These are phyloP conservation scores for Leccinum rimulosum DNA, from an alignment of 768 basidiomycete species.

Conservation along the genomic window DNA sequence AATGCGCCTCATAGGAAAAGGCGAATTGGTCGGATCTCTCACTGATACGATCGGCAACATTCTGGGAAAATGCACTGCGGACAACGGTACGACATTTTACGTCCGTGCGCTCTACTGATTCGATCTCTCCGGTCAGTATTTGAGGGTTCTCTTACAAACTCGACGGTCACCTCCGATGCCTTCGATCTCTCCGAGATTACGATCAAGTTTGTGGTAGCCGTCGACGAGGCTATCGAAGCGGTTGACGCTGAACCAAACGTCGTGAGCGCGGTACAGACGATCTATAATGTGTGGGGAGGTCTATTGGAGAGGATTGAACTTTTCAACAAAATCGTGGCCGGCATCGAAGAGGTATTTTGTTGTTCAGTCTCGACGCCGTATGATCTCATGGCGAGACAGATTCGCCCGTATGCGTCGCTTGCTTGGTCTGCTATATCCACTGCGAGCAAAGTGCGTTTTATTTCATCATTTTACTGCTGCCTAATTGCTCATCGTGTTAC, in stretches of 20 bases:
- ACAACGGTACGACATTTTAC: background rate
- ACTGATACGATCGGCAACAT: background rate
- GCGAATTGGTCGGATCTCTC: background rate
- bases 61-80: background rate
- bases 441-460: background rate
- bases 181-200: background rate
- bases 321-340: background rate
- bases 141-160: background rate
- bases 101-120: background rate
- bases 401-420: background rate
- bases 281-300: background rate
- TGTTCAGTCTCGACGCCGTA: too few species aligned
- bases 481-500: background rate
- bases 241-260: background rate
- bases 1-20: too few species aligned
- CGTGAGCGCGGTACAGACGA: background rate
- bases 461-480: too few species aligned
- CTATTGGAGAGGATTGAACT: background rate
- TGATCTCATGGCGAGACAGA: background rate
- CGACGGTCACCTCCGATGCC: background rate
- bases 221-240: background rate
- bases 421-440: background rate
- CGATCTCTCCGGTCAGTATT: background rate
- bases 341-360: background rate
- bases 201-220: background rate